A percentile compares a stretch with the other conserved stretches of the same genome.
Evolutionary conservation across 345 rosid species (phyloP).

Genomic region (Chamaenerion angustifolium): DNA sequence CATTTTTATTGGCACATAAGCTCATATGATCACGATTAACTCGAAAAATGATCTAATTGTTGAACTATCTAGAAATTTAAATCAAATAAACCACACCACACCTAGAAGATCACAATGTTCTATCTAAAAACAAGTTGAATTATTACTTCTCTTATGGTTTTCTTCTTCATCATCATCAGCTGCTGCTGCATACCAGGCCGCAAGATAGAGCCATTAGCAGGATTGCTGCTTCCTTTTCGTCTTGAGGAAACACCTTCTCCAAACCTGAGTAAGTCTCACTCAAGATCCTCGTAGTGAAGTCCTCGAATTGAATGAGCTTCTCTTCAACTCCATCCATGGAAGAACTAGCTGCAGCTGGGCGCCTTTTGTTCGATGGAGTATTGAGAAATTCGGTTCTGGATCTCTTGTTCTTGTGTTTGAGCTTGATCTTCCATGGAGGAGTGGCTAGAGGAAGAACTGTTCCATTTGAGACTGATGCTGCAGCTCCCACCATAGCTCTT

Average conservation of each 20-base stretch:
- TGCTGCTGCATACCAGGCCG: conserved; percentile 42
- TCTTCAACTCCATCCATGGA: conserved; percentile 9
- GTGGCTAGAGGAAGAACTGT: conserved; percentile 11
- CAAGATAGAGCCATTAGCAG: conserved; percentile 87
- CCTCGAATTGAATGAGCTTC: conserved; percentile 61
- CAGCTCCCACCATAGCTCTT: conserved; percentile 44
- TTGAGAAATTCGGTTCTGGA: conserved; percentile 8
- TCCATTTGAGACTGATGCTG: conserved; percentile 12
- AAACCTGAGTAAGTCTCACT: conserved; percentile 44
- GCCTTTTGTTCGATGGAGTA: conserved; percentile 27
- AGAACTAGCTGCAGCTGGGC: conserved; percentile 12
- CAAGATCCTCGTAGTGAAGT: conserved; percentile 39
- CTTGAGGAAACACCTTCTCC: conserved; percentile 77
- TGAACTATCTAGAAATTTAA: too few relatives aligned
- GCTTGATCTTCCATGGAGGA: conserved; percentile 14
- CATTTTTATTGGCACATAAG: too few relatives aligned
- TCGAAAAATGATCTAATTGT: too few relatives aligned
- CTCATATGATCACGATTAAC: too few relatives aligned
- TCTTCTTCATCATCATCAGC: too few relatives aligned
- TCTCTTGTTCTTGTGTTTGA: conserved; percentile 25
- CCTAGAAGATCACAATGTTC: too few relatives aligned
- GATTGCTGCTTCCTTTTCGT: conserved; percentile 95
- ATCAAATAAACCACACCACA: too few relatives aligned
- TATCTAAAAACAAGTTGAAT: too few relatives aligned
- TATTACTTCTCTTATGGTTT: too few relatives aligned